Evolutionary conservation across 1,284 basidiomycete species (phyloP).

Genomic region (Pseudozyma hubeiensis): DNA sequence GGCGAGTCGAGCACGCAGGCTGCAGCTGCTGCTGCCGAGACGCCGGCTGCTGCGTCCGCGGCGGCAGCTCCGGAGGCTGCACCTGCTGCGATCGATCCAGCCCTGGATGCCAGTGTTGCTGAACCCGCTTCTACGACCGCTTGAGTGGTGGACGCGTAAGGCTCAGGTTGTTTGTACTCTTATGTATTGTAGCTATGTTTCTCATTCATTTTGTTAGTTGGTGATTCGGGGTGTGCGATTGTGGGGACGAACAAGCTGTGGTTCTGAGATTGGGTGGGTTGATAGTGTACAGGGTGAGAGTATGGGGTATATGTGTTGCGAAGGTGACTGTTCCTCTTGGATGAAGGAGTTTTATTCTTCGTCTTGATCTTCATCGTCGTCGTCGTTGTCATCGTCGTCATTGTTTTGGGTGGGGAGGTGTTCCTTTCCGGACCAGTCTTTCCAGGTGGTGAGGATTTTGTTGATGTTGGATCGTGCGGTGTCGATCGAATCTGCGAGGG

Average conservation of each 20-base stretch:
- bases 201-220: background rate
- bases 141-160: background rate
- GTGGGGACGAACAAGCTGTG: no score
- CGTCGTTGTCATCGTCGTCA: constrained; percentile 5
- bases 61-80: background rate
- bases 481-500: constrained; percentile 38
- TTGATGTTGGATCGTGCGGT: constrained; percentile 25
- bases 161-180: constrained; percentile 16
- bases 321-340: background rate
- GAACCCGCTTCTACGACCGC: constrained; percentile 21
- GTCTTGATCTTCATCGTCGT: constrained; percentile 21
- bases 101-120: constrained; percentile 11
- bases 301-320: background rate
- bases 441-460: constrained; percentile 33
- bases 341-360: constrained; percentile 7
- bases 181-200: constrained; percentile 23
- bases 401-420: background rate
- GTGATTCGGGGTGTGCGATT: background rate
- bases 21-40: background rate
- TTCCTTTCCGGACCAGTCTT: constrained; percentile 46
- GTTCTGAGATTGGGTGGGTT: no score
- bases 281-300: no score
- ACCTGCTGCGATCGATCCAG: constrained; percentile 33
- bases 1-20: constrained; percentile 1
- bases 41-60: constrained; percentile 5